Evolutionary conservation across 2,329 filamentous ascomycete species (phyloP).

Genomic region (Podosphaera aphanis): DNA sequence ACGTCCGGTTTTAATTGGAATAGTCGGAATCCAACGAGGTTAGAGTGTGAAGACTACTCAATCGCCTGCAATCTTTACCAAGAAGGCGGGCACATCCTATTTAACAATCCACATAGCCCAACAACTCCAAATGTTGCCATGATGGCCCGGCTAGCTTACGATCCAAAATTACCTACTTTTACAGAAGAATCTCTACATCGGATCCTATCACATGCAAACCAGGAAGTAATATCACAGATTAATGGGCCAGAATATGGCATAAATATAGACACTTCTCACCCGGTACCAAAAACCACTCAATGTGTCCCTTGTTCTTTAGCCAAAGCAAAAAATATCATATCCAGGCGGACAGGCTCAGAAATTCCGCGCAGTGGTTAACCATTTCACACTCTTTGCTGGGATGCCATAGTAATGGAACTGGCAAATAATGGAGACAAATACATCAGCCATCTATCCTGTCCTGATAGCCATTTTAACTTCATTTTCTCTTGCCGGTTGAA

Average conservation of each 20-base stretch:
- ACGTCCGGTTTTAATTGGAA: not conserved
- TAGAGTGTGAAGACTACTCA: slow-evolving; percentile 1
- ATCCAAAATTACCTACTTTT: too few species aligned
- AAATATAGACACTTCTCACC: too few species aligned
- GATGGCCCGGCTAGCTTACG: too few species aligned
- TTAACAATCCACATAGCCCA: not conserved
- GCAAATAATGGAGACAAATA: slow-evolving; percentile 1
- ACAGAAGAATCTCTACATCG: too few species aligned
- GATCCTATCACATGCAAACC: too few species aligned
- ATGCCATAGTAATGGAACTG: slow-evolving; percentile 1
- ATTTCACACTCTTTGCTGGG: not conserved
- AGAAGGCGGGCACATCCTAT: not conserved
- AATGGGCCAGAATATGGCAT: too few species aligned
- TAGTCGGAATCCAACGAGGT: not conserved
- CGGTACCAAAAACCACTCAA: not conserved
- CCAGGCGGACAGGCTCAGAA: not conserved
- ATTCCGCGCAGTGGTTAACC: not conserved
- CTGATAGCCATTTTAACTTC: not conserved
- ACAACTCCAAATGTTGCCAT: not conserved
- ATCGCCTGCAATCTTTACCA: not conserved
- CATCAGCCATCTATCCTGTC: not conserved
- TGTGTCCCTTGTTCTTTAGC: not conserved
- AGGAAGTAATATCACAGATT: too few species aligned
- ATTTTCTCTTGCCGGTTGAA: not conserved
- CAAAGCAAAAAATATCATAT: not conserved